These are phyloP conservation scores for Sugiyamaella qingdaonensis DNA, from an alignment of 805 yeast species.

Conservation along the genomic window DNA sequence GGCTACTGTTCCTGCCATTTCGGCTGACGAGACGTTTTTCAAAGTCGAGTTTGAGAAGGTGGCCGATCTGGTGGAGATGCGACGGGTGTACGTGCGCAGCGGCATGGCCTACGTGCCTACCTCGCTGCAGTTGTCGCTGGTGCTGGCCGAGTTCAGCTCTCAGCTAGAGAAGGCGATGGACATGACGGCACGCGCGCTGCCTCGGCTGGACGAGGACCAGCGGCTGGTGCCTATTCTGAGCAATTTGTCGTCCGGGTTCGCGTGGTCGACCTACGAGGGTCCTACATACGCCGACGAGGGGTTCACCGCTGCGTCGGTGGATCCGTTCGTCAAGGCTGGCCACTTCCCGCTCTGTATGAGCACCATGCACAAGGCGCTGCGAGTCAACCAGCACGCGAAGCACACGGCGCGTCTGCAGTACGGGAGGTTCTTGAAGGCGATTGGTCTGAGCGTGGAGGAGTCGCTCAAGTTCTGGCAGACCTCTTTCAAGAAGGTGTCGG, in stretches of 20 bases:
- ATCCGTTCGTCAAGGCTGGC: slow-evolving; percentile 47
- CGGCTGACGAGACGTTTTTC: slow-evolving; percentile 55
- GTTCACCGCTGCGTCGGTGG: slow-evolving; percentile 60
- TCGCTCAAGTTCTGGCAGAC: slow-evolving; percentile 79
- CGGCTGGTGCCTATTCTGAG: slow-evolving; percentile 78
- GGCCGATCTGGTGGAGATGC: slow-evolving; percentile 65
- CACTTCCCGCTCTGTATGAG: slow-evolving; percentile 83
- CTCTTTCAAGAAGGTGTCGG: slow-evolving; percentile 57
- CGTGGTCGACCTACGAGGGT: slow-evolving; percentile 41
- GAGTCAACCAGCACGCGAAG: slow-evolving; percentile 64
- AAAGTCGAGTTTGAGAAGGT: slow-evolving; percentile 87
- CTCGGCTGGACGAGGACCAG: slow-evolving; percentile 87
- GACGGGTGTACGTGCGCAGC: slow-evolving; percentile 58
- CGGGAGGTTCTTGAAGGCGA: slow-evolving; percentile 79
- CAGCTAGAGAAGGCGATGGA: slow-evolving; percentile 50
- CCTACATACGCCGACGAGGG: slow-evolving; percentile 33
- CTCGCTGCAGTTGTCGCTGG: slow-evolving; percentile 65
- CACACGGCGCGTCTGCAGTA: slow-evolving; percentile 84
- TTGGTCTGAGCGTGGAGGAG: slow-evolving; percentile 84
- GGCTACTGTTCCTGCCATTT: slow-evolving; percentile 34
- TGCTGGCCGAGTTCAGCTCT: slow-evolving; percentile 63
- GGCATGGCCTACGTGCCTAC: slow-evolving; percentile 88
- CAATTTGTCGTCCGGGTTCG: slow-evolving; percentile 71
- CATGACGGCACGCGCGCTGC: slow-evolving; percentile 69
- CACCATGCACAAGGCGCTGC: slow-evolving; percentile 59